Percentiles rank a stretch among this genome's conserved stretches.
Conservation (phyloP, 2,329 filamentous ascomycete species). For the Orbilia javanica region DNA sequence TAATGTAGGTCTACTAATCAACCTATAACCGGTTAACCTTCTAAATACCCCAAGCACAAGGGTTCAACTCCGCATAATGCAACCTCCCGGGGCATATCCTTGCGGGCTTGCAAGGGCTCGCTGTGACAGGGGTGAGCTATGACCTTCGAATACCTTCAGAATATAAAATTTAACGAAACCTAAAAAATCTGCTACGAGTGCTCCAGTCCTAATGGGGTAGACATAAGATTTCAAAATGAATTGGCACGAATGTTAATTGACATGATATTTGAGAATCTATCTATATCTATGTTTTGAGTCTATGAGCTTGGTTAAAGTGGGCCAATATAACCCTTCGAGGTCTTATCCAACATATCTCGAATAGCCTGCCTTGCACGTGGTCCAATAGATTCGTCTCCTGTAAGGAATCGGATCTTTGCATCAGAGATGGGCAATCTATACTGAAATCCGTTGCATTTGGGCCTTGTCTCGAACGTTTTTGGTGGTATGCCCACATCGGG, state of each 20-base stretch:
- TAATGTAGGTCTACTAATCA: slow-evolving; percentile 12
- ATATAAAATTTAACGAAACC: neutral
- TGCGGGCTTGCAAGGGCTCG: neutral
- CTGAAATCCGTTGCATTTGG: slow-evolving; percentile 22
- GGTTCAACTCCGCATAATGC: slow-evolving; percentile 23
- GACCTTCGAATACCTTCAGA: neutral
- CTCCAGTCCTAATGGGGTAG: no score
- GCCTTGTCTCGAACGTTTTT: neutral
- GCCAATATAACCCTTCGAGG: no score
- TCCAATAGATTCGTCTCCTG: neutral
- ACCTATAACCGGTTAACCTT: slow-evolving; percentile 10
- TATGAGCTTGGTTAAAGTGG: no score
- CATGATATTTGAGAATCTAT: no score
- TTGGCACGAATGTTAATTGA: no score
- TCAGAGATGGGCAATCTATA: slow-evolving; percentile 16
- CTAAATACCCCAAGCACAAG: slow-evolving; percentile 3
- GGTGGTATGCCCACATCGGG: neutral
- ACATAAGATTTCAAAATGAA: no score
- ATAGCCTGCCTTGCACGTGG: neutral
- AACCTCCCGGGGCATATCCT: neutral
- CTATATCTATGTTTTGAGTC: neutral
- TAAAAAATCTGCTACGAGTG: neutral
- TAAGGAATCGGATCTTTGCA: slow-evolving; percentile 15
- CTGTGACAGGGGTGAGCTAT: slow-evolving; percentile 13
- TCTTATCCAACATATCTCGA: neutral